Evolutionary conservation across 805 yeast species (phyloP), one percentile per base, ranked within the genome.

Genomic region (Kodamaea fukazawae): DNA sequence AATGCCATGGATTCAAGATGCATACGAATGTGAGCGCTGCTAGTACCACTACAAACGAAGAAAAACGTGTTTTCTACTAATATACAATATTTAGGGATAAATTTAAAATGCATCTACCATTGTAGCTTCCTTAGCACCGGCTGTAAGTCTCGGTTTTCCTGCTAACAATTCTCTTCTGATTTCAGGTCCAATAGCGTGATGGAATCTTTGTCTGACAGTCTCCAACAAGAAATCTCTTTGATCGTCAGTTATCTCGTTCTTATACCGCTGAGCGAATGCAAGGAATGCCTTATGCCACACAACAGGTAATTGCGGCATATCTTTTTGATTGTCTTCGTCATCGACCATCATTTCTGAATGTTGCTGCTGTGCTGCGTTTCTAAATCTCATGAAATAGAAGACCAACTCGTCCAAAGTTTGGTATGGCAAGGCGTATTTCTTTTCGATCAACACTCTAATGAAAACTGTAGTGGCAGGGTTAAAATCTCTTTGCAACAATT

Each of bases 251-350:
- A 93, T 87, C 71, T 93, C 99, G 58, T 93, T 91, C 63, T 91
- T 93, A 61, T 93, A 93, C 48, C 96, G 76, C 67, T 90, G 97
- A 26, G 97, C 96, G 69, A 93, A 93, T 2, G 93, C 83, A 42
- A 93, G 72, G 57, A 93, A 85, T 2, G 97, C 91, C 61, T 91
- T 95, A 61, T 95, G 98, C 98, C 99, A 93, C 27, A 91, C 91
- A 12, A 93, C 86, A 6, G 99, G 98, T 57, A 93, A 73, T 36
- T 76, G 76, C 17, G 83, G 80, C n/a, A 64, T 65, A 11, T 52
- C 54, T 25, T 28, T 32, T 7, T 30, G 34, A 32, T 55, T 57
- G 10, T 57, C 67, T 32, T 60, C 69, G 7, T 55, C 51, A 30
- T 61, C 57, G 14, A 52, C 58, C 27, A 41, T 73, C 67, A 51